Evolutionary conservation across 78 protist species (phyloP).

Genomic region (Guillardia theta): DNA sequence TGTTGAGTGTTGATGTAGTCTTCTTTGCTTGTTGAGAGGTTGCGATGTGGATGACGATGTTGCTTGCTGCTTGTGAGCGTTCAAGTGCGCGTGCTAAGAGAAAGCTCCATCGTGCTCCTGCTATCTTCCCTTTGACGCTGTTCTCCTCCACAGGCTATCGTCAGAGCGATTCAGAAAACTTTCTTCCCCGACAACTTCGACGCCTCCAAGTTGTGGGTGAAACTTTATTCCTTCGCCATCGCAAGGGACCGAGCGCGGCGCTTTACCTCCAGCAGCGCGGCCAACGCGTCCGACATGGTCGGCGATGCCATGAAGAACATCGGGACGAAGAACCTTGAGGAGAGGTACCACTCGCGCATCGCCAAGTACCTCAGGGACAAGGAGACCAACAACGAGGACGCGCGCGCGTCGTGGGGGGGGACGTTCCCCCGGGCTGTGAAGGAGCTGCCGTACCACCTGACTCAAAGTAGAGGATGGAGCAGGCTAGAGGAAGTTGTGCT

Average conservation of each 20-base stretch:
- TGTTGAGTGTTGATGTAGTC: too few species aligned
- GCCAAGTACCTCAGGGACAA: not conserved
- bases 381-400: not conserved
- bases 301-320: not conserved
- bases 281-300: not conserved
- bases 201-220: not conserved
- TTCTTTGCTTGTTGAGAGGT: too few species aligned
- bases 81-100: too few species aligned
- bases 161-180: not conserved
- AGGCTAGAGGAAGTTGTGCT: not conserved
- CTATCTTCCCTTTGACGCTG: too few species aligned
- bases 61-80: too few species aligned
- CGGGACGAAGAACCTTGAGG: not conserved
- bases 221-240: not conserved
- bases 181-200: not conserved
- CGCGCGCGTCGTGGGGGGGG: not conserved
- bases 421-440: not conserved
- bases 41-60: too few species aligned
- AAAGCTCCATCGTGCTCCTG: too few species aligned
- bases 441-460: conserved; percentile 8
- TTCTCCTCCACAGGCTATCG: not conserved
- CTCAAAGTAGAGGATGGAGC: not conserved
- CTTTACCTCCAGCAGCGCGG: not conserved
- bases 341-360: not conserved
- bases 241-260: not conserved